Base-by-base conservation (phyloP, 257 asterid genomes). In the Plantago elongata region DNA sequence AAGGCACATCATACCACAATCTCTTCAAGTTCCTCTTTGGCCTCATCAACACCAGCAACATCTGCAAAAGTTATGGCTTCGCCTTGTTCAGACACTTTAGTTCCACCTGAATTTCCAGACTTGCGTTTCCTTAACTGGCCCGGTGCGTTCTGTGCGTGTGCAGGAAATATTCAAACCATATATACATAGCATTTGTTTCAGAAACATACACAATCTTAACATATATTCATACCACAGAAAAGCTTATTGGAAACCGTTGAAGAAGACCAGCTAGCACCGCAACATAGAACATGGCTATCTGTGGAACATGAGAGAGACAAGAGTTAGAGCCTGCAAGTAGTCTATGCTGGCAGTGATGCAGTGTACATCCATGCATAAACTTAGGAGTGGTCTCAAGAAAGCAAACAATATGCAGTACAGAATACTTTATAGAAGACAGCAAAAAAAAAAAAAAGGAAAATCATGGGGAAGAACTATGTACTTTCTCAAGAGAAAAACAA, bases 11-110 rank as follows among this genome's bases (percentile, higher is more conserved):
- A 66, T 83, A 89, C 99, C 95, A 93, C 97, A 63, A 93, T 93
- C 68, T 93, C 99, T 82, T 89, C 99, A 29, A 93, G 78, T 84
- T 93, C 99, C 82, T 93, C 99, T 81, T 89, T 93, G 58, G 99
- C 96, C 91, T 93, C 99, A 46, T 93, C 99, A 78, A 93, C 96
- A 62, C 99, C 99, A 61, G 99, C 99, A 79, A 93, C 97, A 72
- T 93, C 97, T 61, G 95, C 87, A 87, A 93, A 93, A 27, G 85
- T 82, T 64, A 93, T 22, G 64, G 77, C 65, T 75, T 89, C 97
- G 65, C 94, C 95, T 73, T 85, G 96, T 69, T 87, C 97, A 71
- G 96, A 77, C 57, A 83, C 93, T 78, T 90, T 89, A 30, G 74
- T 46, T 51, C 84, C 87, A 45, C 88, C 83, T 50, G 92, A 79